A percentile compares a stretch with the other conserved stretches of the same genome.
Evolutionary conservation across 1,284 basidiomycete species (phyloP).

Genomic region (Coniophora puteana): DNA sequence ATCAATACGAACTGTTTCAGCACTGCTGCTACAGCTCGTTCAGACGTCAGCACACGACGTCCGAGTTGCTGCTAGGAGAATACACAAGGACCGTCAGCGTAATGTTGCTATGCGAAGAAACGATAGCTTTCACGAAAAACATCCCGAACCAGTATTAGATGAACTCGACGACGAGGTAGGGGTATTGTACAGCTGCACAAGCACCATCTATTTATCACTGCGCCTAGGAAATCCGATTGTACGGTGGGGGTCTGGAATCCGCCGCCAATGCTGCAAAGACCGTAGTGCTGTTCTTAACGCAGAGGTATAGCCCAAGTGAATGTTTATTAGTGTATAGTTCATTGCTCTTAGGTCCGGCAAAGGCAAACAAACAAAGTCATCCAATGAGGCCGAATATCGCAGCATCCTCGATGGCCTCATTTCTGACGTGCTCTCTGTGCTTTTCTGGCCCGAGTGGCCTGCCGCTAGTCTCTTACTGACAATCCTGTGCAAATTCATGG

Average conservation of each 20-base stretch:
- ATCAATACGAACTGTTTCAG: constrained; percentile 89
- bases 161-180: constrained; percentile 63
- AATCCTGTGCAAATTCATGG: constrained; percentile 82
- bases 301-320: constrained; percentile 43
- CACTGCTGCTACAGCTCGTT: constrained; percentile 90
- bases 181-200: constrained; percentile 1
- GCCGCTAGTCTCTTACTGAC: constrained; percentile 80
- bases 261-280: constrained; percentile 82
- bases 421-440: constrained; percentile 81
- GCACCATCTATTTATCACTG: constrained; percentile 1
- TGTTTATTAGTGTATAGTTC: neutral
- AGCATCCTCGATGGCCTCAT: constrained; percentile 89
- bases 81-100: constrained; percentile 61
- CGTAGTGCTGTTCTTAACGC: constrained; percentile 82
- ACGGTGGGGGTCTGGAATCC: constrained; percentile 66
- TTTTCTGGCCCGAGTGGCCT: constrained; percentile 97
- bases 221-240: constrained; percentile 61
- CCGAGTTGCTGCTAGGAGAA: constrained; percentile 53
- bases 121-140: constrained; percentile 48
- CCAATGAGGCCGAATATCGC: constrained; percentile 89
- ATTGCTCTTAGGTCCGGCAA: constrained; percentile 60
- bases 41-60: constrained; percentile 89
- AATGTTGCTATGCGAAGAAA: constrained; percentile 56
- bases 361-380: constrained; percentile 80
- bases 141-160: constrained; percentile 51